phyloP scores from a whole-genome alignment of 805 yeast genomes.

The Cyberlindnera mycetangii region DNA sequence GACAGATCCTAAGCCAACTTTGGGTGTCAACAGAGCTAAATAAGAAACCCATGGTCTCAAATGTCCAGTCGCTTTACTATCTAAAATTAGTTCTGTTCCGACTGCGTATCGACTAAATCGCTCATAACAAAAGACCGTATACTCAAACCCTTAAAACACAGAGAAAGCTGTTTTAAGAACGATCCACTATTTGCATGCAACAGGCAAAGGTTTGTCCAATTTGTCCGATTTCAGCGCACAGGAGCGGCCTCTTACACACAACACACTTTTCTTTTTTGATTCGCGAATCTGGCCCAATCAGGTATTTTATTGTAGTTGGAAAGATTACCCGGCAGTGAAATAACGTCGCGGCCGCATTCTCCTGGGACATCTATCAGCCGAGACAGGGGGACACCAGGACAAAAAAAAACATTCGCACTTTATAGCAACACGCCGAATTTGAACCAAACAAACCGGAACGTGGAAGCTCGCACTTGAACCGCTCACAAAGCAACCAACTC shows the following conservation, averaged over 20 bases:
- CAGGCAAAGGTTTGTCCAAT: not conserved
- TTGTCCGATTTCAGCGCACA: not conserved
- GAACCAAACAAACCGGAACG: not conserved
- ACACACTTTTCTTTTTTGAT: not conserved
- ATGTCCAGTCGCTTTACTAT: too few relatives aligned
- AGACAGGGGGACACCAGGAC: not conserved
- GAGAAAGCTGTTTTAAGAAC: not conserved
- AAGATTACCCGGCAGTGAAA: not conserved
- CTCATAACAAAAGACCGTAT: too few relatives aligned
- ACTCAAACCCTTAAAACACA: too few relatives aligned
- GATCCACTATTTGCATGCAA: not conserved
- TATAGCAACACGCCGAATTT: not conserved
- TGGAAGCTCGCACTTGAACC: not conserved
- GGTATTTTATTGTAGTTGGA: not conserved
- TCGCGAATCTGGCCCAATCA: not conserved
- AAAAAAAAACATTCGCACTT: conserved; percentile 2
- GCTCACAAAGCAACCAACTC: not conserved
- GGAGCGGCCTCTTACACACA: not conserved
- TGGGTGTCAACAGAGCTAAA: too few relatives aligned
- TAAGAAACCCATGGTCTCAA: too few relatives aligned
- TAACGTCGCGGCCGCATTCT: not conserved
- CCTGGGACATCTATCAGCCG: not conserved
- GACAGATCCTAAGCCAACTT: too few relatives aligned
- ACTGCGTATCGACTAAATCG: too few relatives aligned
- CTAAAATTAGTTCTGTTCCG: too few relatives aligned